A percentile compares a stretch with the other conserved stretches of the same genome.
Conservation (phyloP, 2,329 filamentous ascomycete genomes). For the Fusarium sp. region DNA sequence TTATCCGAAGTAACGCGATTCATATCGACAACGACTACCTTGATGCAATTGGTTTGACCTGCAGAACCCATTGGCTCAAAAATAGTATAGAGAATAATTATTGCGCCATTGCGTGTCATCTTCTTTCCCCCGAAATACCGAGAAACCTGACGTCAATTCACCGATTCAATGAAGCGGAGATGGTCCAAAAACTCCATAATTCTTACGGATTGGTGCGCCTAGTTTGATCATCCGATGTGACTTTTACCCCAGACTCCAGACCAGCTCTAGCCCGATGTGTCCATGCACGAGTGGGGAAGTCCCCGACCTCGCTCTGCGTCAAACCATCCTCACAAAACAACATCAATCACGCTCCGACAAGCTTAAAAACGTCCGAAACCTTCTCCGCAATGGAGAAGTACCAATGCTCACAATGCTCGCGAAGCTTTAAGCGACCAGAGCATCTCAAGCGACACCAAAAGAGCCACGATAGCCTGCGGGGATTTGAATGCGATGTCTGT, state of each 20-base stretch:
- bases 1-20: rapidly evolving
- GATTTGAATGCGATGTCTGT: conserved; percentile 29
- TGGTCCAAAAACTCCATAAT: no score
- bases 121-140: rapidly evolving
- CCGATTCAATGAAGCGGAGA: neutral
- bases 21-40: rapidly evolving
- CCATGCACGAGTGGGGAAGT: neutral
- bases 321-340: neutral
- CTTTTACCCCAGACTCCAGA: neutral
- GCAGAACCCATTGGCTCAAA: rapidly evolving
- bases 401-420: conserved; percentile 19
- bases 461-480: conserved; percentile 13
- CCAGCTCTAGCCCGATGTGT: neutral
- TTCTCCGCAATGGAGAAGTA: conserved; percentile 8
- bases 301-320: neutral
- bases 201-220: neutral
- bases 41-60: rapidly evolving
- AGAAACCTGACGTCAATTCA: neutral
- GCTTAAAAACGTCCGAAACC: neutral
- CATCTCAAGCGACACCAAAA: conserved; percentile 36
- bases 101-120: rapidly evolving
- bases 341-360: neutral
- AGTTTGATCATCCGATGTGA: neutral
- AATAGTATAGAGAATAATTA: neutral
- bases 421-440: conserved; percentile 35